Evolutionary conservation across 2,329 filamentous ascomycete species (phyloP).

Genomic region (Penicillium sp.): DNA sequence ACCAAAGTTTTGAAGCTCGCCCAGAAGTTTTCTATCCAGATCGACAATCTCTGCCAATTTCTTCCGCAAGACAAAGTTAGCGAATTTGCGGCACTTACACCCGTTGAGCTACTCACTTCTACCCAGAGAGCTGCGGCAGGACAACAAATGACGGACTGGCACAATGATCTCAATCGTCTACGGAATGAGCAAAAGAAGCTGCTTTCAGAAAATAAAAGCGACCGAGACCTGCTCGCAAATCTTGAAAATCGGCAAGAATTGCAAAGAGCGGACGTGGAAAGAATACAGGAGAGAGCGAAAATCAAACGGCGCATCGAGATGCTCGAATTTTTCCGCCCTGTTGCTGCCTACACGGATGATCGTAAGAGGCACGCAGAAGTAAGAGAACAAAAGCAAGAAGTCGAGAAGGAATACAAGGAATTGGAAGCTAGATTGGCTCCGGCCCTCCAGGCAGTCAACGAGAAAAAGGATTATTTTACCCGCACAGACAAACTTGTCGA

Average conservation of each 20-base stretch:
- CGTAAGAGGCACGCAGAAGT: slow-evolving; percentile 47
- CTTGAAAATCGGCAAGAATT: slow-evolving; percentile 70
- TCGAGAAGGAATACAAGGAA: slow-evolving; percentile 54
- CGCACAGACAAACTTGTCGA: slow-evolving; percentile 55
- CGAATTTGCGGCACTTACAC: slow-evolving; percentile 81
- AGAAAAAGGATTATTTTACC: slow-evolving; percentile 62
- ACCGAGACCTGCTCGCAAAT: slow-evolving; percentile 61
- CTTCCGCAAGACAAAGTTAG: slow-evolving; percentile 93
- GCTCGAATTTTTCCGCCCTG: slow-evolving; percentile 62
- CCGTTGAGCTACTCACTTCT: slow-evolving; percentile 75
- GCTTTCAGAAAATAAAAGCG: slow-evolving; percentile 54
- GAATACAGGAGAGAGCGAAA: slow-evolving; percentile 69
- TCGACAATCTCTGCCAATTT: slow-evolving; percentile 97
- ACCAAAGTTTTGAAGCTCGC: slow-evolving; percentile 66
- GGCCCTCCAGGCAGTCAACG: slow-evolving; percentile 62
- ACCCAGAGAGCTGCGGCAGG: slow-evolving; percentile 87
- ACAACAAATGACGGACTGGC: slow-evolving; percentile 73
- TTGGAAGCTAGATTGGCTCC: slow-evolving; percentile 64
- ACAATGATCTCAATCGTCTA: slow-evolving; percentile 67
- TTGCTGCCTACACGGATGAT: slow-evolving; percentile 61
- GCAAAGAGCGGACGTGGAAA: slow-evolving; percentile 77
- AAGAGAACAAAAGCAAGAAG: slow-evolving; percentile 54
- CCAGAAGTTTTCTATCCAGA: slow-evolving; percentile 76
- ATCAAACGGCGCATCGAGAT: slow-evolving; percentile 62
- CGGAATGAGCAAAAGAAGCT: slow-evolving; percentile 66